Base-by-base conservation (phyloP, 768 basidiomycete species). In the Dentipellis sp. region DNA sequence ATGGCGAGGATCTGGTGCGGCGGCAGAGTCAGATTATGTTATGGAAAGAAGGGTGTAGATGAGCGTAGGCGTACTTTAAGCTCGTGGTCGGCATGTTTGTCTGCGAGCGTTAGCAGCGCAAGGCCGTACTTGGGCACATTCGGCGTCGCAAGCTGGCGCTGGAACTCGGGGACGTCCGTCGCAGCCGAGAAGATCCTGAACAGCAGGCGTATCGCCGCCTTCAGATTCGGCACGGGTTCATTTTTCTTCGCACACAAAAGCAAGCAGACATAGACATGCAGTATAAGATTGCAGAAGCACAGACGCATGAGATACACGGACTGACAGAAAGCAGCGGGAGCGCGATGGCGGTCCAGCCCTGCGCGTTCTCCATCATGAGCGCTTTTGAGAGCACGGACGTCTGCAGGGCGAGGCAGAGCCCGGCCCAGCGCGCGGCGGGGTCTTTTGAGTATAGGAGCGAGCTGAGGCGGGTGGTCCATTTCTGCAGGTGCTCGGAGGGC, bases 401-500 rank as follows among this genome's bases (percentile, higher is more conserved):
- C 60, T 80, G 82, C 61, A 83, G 72, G 1, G 91, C 90, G 49
- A 92, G 68, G 62, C 81, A 87, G 36, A 91, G 72, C 9, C 88
- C 91, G 19, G 86, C 83, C 91, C 91, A 93, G 56, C 86, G 79
- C 53, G 80, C 82, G 42, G 80, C 84, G n/a, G 82, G 65, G 62
- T 88, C 82, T 71, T 87, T 90, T 16, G 91, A 84, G 64, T 86
- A 84, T 50, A 92, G 72, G 53, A 92, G 72, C 2, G 89, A 82
- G 61, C 80, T 82, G 58, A 91, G 73, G 56, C 90, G 78, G n/a
- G 79, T 74, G 11, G 76, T 74, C 89, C 89, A 93, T 76, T 89
- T 90, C 55, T 80, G 71, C 10, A 82, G 72, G 65, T 91, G 84
- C 2, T 82, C 62, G 3, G 88, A 89, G 0, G 86, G 80, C 1